Evolutionary conservation across 148 eudicot species (phyloP), one percentile per base, ranked within the genome.

Genomic region (Rhododendron ovatum): DNA sequence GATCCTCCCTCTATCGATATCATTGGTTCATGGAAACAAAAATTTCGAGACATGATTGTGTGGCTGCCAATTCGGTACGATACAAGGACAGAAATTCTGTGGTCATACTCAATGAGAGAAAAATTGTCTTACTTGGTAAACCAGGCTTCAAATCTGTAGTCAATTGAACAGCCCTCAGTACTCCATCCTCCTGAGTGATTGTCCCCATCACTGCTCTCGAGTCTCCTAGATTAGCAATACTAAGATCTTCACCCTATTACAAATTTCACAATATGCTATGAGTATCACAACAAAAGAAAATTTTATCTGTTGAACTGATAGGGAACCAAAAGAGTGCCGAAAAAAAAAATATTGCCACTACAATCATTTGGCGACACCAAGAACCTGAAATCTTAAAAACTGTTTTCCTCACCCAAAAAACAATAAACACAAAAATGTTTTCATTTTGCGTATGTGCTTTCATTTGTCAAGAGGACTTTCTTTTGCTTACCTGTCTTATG

Each of bases 201-300:
- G 90, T 92, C 73, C 96, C 99, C 85, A 96, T 48, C 41, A 96
- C 89, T 55, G 95, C 98, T 75, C 99, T 89, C 2, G 98, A 94
- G 85, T 96, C 99, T 50, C 99, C 98, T 28, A 96, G 94, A 88
- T 96, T 96, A 0, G 95, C 96, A 78, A 95, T 89, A 7, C 86
- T 84, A 79, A 94, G 93, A 84, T 95, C 91, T 33, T 86, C 91
- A 48, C 89, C 95, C 98, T 96, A 78, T 82, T 30, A 69, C 75
- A 18, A 80, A 50, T 83, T 76, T 45, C 3, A 18, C 47, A 71
- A 50, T 47, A 30, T 30, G 7, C 50, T 20, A 69, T 24, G 33
- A 67, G 77, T 11, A 7, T n/a, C 79, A 39, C 79, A 61, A 15
- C 20, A 63, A 63, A 17, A 26, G 13, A 28, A 28, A 12, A 8